Base-by-base conservation (phyloP, 2,329 filamentous ascomycete genomes). In the Rugonectria rugulosa region DNA sequence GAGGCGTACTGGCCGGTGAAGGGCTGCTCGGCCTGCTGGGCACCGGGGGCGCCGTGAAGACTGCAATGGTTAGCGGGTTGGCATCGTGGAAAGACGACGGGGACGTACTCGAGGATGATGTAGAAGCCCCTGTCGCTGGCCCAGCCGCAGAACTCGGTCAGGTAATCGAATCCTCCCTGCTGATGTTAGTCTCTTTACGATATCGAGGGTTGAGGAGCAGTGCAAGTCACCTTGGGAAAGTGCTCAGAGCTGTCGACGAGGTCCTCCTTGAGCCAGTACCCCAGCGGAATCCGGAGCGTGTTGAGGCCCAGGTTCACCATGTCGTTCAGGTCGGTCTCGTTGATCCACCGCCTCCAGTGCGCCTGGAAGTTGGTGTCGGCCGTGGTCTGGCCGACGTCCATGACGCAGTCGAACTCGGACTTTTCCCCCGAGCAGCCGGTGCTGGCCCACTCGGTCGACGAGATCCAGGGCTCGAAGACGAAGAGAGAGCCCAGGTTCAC, bases 331-430 rank as follows among this genome's bases (percentile, higher is more conserved):
- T 85, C 81, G 2, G 72, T 63, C 51, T 78, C 63, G 4, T 75
- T 80, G 57, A 83, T 79, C 74, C 77, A 86, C 0, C 73, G 73
- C 23, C 66, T 69, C 80, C 81, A 85, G 64, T 85, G 82, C 6
- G 68, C 65, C 53, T 77, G 68, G 63, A 83, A 85, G 10, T 73
- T 78, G 5, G 66, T 61, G 59, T 84, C 74, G 11, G 79, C 79
- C 15, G 66, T 65, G 5, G 70, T 68, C 63, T 84, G 80, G 8
- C 81, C 80, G 3, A 80, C 70, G 11, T 70, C 70, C 53, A 70
- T 68, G 37, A 85, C 78, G 63, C 82, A 85, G 67, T 84, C 81
- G 59, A 81, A 84, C 68, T 84, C 81, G 37, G 78, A 79, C 14
- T 74, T 67, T n/a, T 72, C 63, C 2, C 63, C 71, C 8, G 67